These are phyloP conservation scores for Epicoccum sorghinum DNA, from an alignment of 2,329 filamentous ascomycete species.

Conservation along the genomic window DNA sequence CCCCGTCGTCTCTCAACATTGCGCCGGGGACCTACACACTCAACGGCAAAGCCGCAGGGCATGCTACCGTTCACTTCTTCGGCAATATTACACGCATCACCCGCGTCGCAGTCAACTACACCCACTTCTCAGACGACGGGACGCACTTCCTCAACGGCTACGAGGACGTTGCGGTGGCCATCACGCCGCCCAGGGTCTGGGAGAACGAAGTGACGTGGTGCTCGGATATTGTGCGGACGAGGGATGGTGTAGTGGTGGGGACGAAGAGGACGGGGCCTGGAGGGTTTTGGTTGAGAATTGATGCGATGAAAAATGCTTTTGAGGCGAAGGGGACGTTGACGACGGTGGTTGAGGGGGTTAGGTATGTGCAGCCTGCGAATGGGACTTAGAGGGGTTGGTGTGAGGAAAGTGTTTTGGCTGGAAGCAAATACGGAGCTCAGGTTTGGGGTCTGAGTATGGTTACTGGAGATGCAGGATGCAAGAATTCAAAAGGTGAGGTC, in stretches of 20 bases:
- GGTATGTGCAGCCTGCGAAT: conserved; percentile 50
- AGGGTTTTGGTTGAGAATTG: conserved; percentile 50
- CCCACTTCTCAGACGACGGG: conserved; percentile 48
- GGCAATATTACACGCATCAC: conserved; percentile 9
- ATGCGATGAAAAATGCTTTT: conserved; percentile 50
- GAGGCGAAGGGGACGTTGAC: conserved; percentile 51
- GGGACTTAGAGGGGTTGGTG: conserved; percentile 21
- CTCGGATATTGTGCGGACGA: conserved; percentile 45
- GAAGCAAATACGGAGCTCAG: too few species aligned
- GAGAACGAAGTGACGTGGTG: conserved; percentile 47
- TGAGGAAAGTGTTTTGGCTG: too few species aligned
- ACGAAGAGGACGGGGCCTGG: conserved; percentile 50
- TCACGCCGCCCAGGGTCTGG: conserved; percentile 15
- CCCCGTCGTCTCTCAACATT: not conserved
- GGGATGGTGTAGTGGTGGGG: conserved; percentile 35
- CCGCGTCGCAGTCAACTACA: conserved; percentile 46
- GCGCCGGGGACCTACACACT: conserved; percentile 20
- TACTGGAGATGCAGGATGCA: too few species aligned
- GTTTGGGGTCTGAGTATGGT: too few species aligned
- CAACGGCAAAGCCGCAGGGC: conserved; percentile 15
- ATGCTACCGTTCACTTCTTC: conserved; percentile 26
- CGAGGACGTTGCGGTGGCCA: conserved; percentile 43
- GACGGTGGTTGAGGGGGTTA: conserved; percentile 46
- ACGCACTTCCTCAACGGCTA: conserved; percentile 40
- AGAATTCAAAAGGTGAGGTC: too few species aligned